Conservation (phyloP, 2,329 filamentous ascomycete genomes). For the Penicillium digitatum region DNA sequence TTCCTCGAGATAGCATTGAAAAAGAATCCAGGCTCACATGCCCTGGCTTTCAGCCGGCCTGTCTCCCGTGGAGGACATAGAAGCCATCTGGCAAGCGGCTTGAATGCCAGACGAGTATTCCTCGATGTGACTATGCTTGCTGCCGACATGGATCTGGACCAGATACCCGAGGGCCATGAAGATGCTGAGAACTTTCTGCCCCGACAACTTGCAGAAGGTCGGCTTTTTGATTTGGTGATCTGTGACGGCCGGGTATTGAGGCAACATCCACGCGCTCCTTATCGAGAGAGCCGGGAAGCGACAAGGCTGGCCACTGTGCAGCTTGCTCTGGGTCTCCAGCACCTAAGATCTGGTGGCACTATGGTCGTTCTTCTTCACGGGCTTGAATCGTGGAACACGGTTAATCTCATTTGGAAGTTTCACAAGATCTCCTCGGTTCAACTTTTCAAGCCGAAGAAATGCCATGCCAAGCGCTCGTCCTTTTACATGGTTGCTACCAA, state of each 20-base stretch:
- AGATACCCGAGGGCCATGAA: conserved; percentile 22
- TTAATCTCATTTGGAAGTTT: conserved; percentile 41
- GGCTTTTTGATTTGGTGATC: conserved; percentile 44
- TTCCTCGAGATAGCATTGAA: conserved; percentile 43
- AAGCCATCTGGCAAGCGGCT: not conserved
- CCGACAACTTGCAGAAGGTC: conserved; percentile 21
- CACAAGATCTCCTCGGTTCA: conserved; percentile 41
- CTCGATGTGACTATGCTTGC: conserved; percentile 54
- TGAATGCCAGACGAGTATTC: conserved; percentile 19
- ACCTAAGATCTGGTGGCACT: conserved; percentile 47
- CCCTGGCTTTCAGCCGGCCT: not conserved
- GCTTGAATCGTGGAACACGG: conserved; percentile 41
- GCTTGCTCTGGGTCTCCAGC: conserved; percentile 47
- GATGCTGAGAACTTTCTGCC: conserved; percentile 25
- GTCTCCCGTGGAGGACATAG: not conserved
- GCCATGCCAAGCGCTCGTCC: conserved; percentile 46
- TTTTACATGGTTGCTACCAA: conserved; percentile 53
- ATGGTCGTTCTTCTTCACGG: conserved; percentile 53
- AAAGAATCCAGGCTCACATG: conserved; percentile 34
- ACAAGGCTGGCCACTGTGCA: conserved; percentile 37
- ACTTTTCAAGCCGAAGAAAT: conserved; percentile 45
- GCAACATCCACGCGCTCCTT: conserved; percentile 33
- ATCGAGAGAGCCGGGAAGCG: conserved; percentile 38
- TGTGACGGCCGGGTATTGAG: conserved; percentile 50
- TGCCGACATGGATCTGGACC: conserved; percentile 40